Percentiles rank a stretch among this genome's conserved stretches.
Evolutionary conservation across 495 filamentous ascomycete species (phyloP).

Genomic region (Hypoxylon crocopeplum): DNA sequence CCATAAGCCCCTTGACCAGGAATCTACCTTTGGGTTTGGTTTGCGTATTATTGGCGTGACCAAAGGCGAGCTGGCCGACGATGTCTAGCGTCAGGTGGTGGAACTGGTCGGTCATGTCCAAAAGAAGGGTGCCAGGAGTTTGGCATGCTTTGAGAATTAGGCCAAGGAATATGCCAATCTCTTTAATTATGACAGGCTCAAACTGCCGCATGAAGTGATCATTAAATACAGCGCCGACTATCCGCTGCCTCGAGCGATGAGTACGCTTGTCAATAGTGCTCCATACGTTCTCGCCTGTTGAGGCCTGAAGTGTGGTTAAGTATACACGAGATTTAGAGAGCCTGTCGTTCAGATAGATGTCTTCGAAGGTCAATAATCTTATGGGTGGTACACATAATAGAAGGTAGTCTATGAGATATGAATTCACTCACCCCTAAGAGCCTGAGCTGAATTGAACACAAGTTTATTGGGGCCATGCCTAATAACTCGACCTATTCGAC

Average conservation of each 20-base stretch:
- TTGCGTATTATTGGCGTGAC: slow-evolving; percentile 22
- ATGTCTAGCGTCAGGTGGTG: slow-evolving; percentile 27
- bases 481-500: slow-evolving; percentile 41
- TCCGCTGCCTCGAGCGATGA: not conserved
- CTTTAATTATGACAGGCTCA: slow-evolving; percentile 26
- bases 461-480: slow-evolving; percentile 57
- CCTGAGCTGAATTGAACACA: slow-evolving; percentile 50
- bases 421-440: slow-evolving; percentile 54
- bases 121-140: not conserved
- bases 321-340: not conserved
- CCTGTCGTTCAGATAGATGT: slow-evolving; percentile 38
- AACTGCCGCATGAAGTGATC: slow-evolving; percentile 26
- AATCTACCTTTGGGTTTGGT: slow-evolving; percentile 9
- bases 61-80: slow-evolving; percentile 31
- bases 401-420: too few species aligned
- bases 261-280: not conserved
- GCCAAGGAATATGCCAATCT: slow-evolving; percentile 30
- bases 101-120: slow-evolving; percentile 20
- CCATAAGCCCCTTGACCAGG: not conserved
- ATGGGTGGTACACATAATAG: too few species aligned
- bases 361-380: slow-evolving; percentile 22
- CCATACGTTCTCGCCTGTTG: not conserved
- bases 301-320: not conserved
- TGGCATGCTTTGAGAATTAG: slow-evolving; percentile 35
- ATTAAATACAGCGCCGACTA: slow-evolving; percentile 22